Conservation (phyloP, 805 yeast species). For the Teunomyces tritomae region DNA sequence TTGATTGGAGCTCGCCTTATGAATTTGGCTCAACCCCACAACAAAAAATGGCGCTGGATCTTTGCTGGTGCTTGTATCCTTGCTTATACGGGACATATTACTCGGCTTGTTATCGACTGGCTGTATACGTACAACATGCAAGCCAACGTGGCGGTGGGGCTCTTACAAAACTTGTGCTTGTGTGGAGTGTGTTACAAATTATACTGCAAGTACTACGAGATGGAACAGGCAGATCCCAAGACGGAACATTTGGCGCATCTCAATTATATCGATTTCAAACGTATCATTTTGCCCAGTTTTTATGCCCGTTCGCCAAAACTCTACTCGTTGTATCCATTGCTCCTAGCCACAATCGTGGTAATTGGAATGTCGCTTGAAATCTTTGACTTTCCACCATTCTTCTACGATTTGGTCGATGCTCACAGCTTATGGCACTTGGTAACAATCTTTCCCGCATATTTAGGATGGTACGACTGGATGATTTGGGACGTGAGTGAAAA, state of each 20-base stretch:
- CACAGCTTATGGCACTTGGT: slow-evolving; percentile 93
- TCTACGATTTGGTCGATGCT: slow-evolving; percentile 69
- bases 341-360: slow-evolving; percentile 43
- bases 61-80: slow-evolving; percentile 43
- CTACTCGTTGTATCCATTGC: slow-evolving; percentile 38
- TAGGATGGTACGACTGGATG: slow-evolving; percentile 46
- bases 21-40: slow-evolving; percentile 47
- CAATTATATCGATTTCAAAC: slow-evolving; percentile 20
- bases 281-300: slow-evolving; percentile 27
- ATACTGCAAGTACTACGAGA: slow-evolving; percentile 29
- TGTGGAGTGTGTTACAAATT: slow-evolving; percentile 22
- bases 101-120: slow-evolving; percentile 70
- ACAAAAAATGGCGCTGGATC: slow-evolving; percentile 19
- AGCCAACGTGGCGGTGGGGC: slow-evolving; percentile 78
- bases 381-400: slow-evolving; percentile 80
- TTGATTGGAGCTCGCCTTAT: slow-evolving; percentile 61
- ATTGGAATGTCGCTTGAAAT: slow-evolving; percentile 87
- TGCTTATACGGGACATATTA: slow-evolving; percentile 63
- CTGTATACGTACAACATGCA: slow-evolving; percentile 92
- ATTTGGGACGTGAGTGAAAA: slow-evolving; percentile 41
- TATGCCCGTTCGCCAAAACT: slow-evolving; percentile 35
- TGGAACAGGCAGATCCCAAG: slow-evolving; percentile 15
- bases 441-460: slow-evolving; percentile 54
- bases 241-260: slow-evolving; percentile 22
- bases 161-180: slow-evolving; percentile 60